Conservation (phyloP, 2,329 filamentous ascomycete genomes). For the Penicillium griseofulvum region DNA sequence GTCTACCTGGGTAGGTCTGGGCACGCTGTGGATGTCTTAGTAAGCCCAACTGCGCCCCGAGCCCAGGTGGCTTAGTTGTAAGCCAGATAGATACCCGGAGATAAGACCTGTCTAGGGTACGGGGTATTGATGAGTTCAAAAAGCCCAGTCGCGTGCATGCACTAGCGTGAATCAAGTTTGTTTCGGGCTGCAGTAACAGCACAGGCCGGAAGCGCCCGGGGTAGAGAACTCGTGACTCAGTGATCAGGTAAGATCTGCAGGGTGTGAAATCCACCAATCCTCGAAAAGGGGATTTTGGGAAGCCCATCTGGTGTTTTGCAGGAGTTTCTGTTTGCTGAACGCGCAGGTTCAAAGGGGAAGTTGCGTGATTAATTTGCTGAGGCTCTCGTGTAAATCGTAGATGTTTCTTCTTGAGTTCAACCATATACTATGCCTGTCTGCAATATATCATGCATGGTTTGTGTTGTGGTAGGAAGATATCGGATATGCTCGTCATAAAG, state of each 20-base stretch:
- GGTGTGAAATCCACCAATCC: background rate
- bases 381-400: background rate
- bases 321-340: background rate
- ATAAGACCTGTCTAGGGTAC: background rate
- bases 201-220: conserved; percentile 6
- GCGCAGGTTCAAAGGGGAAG: background rate
- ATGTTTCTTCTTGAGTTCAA: background rate
- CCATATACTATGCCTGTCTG: background rate
- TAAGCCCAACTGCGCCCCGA: background rate
- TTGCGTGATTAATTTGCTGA: background rate
- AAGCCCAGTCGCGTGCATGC: conserved; percentile 4
- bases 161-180: conserved; percentile 10
- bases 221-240: conserved; percentile 15
- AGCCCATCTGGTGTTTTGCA: background rate
- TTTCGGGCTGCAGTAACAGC: conserved; percentile 13
- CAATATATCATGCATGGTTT: background rate
- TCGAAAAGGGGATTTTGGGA: background rate
- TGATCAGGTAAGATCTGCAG: conserved; percentile 6
- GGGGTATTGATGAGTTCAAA: background rate
- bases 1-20: too few relatives aligned
- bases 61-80: background rate
- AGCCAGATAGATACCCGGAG: background rate
- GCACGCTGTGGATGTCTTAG: background rate
- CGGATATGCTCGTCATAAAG: too few relatives aligned
- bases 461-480: background rate